phyloP scores from a whole-genome alignment of 1,284 basidiomycete genomes.

The Tilletia caries region DNA sequence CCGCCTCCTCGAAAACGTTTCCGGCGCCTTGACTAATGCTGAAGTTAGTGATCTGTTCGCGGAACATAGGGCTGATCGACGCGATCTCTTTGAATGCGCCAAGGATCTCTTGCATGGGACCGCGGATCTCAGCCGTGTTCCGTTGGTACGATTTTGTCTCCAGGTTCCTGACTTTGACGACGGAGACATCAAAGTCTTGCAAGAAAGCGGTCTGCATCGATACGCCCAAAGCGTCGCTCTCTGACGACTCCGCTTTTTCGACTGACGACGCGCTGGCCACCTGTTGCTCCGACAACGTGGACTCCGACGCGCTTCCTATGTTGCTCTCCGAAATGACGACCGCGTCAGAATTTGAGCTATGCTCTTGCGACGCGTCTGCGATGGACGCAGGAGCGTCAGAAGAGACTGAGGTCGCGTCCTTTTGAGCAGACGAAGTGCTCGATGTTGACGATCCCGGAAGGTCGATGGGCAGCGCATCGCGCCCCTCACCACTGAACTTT shows the following conservation, averaged over 20 bases:
- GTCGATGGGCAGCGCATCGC: neutral
- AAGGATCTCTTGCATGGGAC: conserved; percentile 94
- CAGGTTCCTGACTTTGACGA: conserved; percentile 85
- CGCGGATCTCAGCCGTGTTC: conserved; percentile 68
- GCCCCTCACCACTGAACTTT: neutral
- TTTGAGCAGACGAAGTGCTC: too few relatives aligned
- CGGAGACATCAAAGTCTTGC: conserved; percentile 80
- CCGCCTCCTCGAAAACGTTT: conserved; percentile 98
- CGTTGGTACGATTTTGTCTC: conserved; percentile 78
- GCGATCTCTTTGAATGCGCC: conserved; percentile 99
- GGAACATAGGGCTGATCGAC: conserved; percentile 92
- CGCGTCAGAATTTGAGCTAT: neutral
- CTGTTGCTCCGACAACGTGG: too few relatives aligned
- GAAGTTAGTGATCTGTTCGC: conserved; percentile 96
- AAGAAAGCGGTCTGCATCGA: conserved; percentile 84
- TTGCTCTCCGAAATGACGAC: too few relatives aligned
- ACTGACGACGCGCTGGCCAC: neutral
- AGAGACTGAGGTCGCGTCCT: neutral
- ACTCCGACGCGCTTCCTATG: too few relatives aligned
- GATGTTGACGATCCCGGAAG: neutral
- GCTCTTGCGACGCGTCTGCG: neutral
- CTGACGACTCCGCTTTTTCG: neutral
- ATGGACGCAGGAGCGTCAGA: neutral
- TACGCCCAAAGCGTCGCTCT: conserved; percentile 31
- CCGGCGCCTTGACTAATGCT: conserved; percentile 89